phyloP scores from a whole-genome alignment of 805 yeast genomes.

The Tetrapisispora taiwanensis region DNA sequence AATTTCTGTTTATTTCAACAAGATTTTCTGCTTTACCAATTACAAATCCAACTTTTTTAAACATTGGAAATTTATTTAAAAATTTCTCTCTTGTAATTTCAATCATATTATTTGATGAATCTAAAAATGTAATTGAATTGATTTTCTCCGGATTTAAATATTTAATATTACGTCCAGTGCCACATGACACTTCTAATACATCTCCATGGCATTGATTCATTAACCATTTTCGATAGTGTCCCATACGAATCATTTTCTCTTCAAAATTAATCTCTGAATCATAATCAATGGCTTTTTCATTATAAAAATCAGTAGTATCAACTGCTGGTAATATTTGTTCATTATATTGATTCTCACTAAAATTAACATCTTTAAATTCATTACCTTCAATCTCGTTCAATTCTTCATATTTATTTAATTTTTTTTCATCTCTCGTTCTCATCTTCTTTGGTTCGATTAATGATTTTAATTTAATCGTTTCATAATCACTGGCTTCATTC shows the following conservation, averaged over 20 bases:
- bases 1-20: slow-evolving; percentile 39
- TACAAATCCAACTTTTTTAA: slow-evolving; percentile 69
- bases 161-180: slow-evolving; percentile 88
- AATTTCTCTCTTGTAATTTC: slow-evolving; percentile 69
- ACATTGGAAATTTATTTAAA: slow-evolving; percentile 53
- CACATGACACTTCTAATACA: slow-evolving; percentile 88
- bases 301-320: slow-evolving; percentile 76
- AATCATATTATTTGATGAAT: slow-evolving; percentile 80
- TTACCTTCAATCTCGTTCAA: slow-evolving; percentile 34
- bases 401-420: slow-evolving; percentile 48
- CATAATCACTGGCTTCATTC: slow-evolving; percentile 44
- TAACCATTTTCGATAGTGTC: slow-evolving; percentile 63
- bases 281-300: slow-evolving; percentile 66
- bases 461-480: slow-evolving; percentile 50
- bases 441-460: slow-evolving; percentile 39
- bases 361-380: slow-evolving; percentile 18
- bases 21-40: slow-evolving; percentile 85
- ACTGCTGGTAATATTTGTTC: slow-evolving; percentile 49
- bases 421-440: slow-evolving; percentile 54
- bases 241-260: slow-evolving; percentile 36
- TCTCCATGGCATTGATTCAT: slow-evolving; percentile 77
- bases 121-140: slow-evolving; percentile 72
- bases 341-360: slow-evolving; percentile 28
- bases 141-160: slow-evolving; percentile 53
- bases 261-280: slow-evolving; percentile 64